Percentiles rank a stretch among this genome's conserved stretches.
phyloP scores from a whole-genome alignment of 2,329 filamentous ascomycete genomes.

The Pestalotiopsis sp. region DNA sequence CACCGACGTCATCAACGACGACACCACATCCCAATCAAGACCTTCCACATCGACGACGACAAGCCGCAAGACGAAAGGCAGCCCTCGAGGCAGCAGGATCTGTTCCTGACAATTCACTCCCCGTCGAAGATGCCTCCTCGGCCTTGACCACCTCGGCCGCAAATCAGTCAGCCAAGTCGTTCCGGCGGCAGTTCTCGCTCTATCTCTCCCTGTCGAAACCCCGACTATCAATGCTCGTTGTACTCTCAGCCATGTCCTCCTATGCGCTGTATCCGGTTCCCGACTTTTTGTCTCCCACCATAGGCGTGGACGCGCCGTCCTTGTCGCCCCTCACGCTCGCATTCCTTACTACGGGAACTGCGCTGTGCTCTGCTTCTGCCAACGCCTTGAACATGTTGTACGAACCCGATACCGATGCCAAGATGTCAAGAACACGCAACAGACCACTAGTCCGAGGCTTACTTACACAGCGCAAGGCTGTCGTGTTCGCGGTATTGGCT shows the following conservation, averaged over 20 bases:
- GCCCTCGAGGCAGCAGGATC: constrained; percentile 2
- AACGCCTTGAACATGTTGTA: constrained; percentile 98
- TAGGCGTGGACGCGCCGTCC: constrained; percentile 69
- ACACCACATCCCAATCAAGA: constrained; percentile 20
- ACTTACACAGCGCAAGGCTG: constrained; percentile 70
- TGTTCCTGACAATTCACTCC: constrained; percentile 34
- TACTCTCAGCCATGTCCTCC: constrained; percentile 85
- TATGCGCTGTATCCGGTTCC: constrained; percentile 95
- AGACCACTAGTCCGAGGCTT: constrained; percentile 84
- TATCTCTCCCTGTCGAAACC: constrained; percentile 95
- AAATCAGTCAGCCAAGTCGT: constrained; percentile 50
- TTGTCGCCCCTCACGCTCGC: constrained; percentile 88
- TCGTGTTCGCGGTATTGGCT: constrained; percentile 77
- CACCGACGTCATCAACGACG: constrained; percentile 11
- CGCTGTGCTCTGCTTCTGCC: constrained; percentile 85
- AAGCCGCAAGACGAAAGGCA: constrained; percentile 24
- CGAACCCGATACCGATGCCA: constrained; percentile 85
- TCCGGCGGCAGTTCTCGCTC: constrained; percentile 72
- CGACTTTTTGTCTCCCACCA: constrained; percentile 72
- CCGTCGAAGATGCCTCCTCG: constrained; percentile 56
- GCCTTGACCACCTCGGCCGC: constrained; percentile 56
- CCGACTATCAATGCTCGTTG: constrained; percentile 86
- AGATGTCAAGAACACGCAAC: constrained; percentile 93
- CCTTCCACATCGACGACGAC: constrained; percentile 28
- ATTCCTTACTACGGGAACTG: constrained; percentile 88